Evolutionary conservation across 768 basidiomycete genomes (phyloP), one percentile per base, ranked within the genome.

Genomic region (Antrodiella citrinella): DNA sequence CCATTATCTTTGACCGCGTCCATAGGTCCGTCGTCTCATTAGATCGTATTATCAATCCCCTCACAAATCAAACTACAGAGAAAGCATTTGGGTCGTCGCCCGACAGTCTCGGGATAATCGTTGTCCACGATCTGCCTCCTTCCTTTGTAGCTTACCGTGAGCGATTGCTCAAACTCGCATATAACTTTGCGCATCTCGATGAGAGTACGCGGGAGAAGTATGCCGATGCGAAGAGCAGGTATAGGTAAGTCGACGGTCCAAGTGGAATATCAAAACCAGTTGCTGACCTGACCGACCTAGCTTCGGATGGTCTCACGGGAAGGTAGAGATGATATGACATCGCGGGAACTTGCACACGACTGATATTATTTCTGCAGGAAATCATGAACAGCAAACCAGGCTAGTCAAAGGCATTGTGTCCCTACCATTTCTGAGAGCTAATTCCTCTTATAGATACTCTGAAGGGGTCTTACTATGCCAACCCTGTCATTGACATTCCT

Each of bases 251-350:
- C 5, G 11, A 10, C 18, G 24, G 11, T 19, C 44, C 22, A n/a
- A 12, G 30, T 22, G 5, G 41, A 19, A 43, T 43, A 5, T 43
- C 18, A 19, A n/a, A n/a, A n/a, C n/a, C n/a, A 9, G 15, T 43
- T 43, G 41, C 18, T 43, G 41, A 43, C n/a, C 30, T 39, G 23
- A 46, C 4, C n/a, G 18, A 22, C 44, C 41, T 47, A 88, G 85
- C 63, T 97, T 93, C 65, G 95, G 95, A n/a, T 98, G 95, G 95
- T 90, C 86, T 41, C 90, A 95, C 67, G 95, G 95, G 49, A 96
- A 97, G 76, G 87, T 82, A 57, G 47, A 62, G 19, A 30, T 9
- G 9, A 20, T 20, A 19, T 44, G 20, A 20, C 25, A 15, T 20
- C 19, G 23, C 3, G 18, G 35, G 38, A 10, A n/a, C 19, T 51